A percentile compares a stretch with the other conserved stretches of the same genome.
phyloP scores from a whole-genome alignment of 495 filamentous ascomycete species.

The Chaetomium cochliodes region DNA sequence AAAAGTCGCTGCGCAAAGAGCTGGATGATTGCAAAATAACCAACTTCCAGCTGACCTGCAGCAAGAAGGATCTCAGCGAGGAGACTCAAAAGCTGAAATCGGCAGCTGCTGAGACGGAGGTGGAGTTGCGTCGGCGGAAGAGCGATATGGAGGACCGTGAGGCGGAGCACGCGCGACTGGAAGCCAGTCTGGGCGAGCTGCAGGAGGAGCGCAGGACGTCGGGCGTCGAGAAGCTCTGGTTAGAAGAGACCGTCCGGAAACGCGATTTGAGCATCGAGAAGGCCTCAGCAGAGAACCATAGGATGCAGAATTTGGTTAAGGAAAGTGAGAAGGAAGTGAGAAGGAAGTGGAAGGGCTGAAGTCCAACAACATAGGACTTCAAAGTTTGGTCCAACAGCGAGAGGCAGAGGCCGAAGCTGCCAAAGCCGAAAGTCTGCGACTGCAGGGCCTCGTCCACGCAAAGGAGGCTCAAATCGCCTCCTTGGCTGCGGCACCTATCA shows the following conservation, averaged over 20 bases:
- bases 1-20: background rate
- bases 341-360: background rate
- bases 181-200: background rate
- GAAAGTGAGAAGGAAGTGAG: background rate
- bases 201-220: constrained; percentile 1
- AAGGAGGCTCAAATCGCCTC: background rate
- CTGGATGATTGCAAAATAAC: background rate
- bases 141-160: background rate
- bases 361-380: background rate
- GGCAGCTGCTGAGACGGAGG: background rate
- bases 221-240: background rate
- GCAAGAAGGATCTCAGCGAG: constrained; percentile 7
- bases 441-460: background rate
- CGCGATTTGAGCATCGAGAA: background rate
- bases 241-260: background rate
- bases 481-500: background rate
- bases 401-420: background rate
- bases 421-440: background rate
- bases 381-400: background rate
- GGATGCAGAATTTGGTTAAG: background rate
- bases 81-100: background rate
- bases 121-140: background rate
- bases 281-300: background rate
- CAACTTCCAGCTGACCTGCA: background rate
- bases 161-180: background rate